phyloP scores from a whole-genome alignment of 495 filamentous ascomycete genomes.

The Hypoxylon rickii region DNA sequence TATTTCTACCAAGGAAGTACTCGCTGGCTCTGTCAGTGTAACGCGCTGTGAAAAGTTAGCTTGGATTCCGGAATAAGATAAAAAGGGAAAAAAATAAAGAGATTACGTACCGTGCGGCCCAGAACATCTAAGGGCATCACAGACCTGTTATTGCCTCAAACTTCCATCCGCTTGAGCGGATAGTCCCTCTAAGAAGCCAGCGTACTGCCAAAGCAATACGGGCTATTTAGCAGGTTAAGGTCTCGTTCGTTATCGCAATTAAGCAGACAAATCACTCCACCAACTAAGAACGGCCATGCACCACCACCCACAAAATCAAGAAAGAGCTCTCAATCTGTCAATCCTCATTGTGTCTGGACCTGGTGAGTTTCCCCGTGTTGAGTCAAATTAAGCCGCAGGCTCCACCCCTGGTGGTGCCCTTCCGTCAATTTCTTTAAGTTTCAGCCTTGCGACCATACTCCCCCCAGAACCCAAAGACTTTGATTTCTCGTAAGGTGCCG shows the following conservation, averaged over 20 bases:
- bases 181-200: background rate
- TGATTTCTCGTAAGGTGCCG: background rate
- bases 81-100: too few species aligned
- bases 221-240: background rate
- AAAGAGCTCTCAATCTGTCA: background rate
- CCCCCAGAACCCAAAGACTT: background rate
- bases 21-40: background rate
- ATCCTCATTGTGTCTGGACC: background rate
- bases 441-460: background rate
- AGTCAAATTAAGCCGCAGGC: background rate
- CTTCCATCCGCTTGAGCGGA: background rate
- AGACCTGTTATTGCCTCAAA: background rate
- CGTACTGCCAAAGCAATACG: background rate
- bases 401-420: background rate
- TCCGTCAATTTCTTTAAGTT: background rate
- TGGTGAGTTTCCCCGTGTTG: background rate
- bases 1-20: background rate
- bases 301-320: background rate
- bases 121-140: background rate
- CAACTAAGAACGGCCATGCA: background rate
- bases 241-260: background rate
- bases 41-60: too few species aligned
- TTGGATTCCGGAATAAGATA: too few species aligned
- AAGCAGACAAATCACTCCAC: background rate
- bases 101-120: background rate